These are phyloP conservation scores for Leishmania turanica DNA, from an alignment of 208 protist genomes.

Conservation along the genomic window DNA sequence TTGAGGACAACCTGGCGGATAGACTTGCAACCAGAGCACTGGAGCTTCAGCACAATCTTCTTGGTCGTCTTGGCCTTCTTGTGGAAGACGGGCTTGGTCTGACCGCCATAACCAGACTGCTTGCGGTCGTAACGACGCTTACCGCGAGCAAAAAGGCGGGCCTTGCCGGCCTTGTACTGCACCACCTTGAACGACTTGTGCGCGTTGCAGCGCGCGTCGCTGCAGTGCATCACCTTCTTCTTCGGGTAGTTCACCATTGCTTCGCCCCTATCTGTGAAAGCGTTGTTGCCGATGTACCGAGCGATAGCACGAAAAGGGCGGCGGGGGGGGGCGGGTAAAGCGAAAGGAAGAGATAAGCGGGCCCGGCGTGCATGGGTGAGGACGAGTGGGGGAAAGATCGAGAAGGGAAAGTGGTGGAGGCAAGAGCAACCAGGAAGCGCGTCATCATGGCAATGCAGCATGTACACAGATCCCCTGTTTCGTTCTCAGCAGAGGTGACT, in stretches of 20 bases:
- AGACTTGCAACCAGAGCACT: conserved; percentile 97
- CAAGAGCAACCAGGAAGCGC: not conserved
- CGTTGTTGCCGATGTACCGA: not conserved
- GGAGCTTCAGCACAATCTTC: conserved; percentile 99
- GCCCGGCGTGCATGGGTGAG: not conserved
- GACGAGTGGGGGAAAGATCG: too few relatives aligned
- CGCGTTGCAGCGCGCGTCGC: conserved; percentile 89
- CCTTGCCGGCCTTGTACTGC: conserved; percentile 99
- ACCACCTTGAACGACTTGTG: conserved; percentile 99
- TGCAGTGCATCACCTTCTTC: conserved; percentile 94
- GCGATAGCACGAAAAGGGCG: not conserved
- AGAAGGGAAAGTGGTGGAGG: not conserved
- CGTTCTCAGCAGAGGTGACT: not conserved
- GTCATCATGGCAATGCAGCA: not conserved
- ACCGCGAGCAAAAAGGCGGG: conserved; percentile 97
- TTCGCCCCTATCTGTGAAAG: not conserved
- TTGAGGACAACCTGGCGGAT: conserved; percentile 96
- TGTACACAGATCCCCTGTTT: not conserved
- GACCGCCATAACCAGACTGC: conserved; percentile 99
- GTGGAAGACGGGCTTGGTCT: conserved; percentile 99
- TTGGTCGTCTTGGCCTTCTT: conserved; percentile 99
- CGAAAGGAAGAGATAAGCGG: not conserved
- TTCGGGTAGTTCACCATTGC: conserved; percentile 94
- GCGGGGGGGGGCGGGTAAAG: not conserved
- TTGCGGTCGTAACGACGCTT: conserved; percentile 99